A percentile compares a stretch with the other conserved stretches of the same genome.
Conservation (phyloP, 179 eudicot genomes). For the Silene vulgaris region DNA sequence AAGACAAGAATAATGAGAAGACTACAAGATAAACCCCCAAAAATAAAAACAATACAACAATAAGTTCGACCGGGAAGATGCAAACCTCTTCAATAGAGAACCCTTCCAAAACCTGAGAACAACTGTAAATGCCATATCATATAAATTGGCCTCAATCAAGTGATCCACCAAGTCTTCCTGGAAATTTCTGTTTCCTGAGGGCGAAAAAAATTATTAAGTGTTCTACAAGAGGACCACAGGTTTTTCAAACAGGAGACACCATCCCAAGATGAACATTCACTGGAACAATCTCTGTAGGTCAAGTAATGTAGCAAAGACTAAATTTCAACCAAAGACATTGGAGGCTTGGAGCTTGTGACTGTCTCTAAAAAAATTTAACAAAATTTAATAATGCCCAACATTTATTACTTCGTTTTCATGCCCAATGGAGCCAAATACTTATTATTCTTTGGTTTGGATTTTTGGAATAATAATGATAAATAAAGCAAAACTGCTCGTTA, state of each 20-base stretch:
- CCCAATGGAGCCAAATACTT: background rate
- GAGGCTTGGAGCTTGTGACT: background rate
- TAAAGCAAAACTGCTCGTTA: too few relatives aligned
- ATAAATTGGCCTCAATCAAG: conserved; percentile 62
- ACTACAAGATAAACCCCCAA: background rate
- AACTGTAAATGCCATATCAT: conserved; percentile 87
- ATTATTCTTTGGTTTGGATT: too few relatives aligned
- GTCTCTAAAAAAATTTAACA: background rate
- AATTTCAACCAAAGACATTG: background rate
- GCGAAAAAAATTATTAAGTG: conserved; percentile 5
- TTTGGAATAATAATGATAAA: too few relatives aligned
- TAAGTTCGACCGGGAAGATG: conserved; percentile 1
- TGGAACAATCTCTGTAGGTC: conserved; percentile 11
- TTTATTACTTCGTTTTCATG: background rate
- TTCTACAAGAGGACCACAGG: background rate
- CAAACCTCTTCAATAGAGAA: conserved; percentile 71
- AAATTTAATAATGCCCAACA: background rate
- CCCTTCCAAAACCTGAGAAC: conserved; percentile 82
- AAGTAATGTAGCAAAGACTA: background rate
- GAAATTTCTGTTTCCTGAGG: conserved; percentile 52
- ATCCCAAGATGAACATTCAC: background rate
- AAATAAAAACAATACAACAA: background rate
- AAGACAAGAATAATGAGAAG: conserved; percentile 10
- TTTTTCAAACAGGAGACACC: background rate
- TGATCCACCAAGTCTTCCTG: conserved; percentile 65